Percentiles rank a stretch among this genome's conserved stretches.
phyloP scores from a whole-genome alignment of 139 green algal genomes.

The Auxenochlorella pyrenoidosa region DNA sequence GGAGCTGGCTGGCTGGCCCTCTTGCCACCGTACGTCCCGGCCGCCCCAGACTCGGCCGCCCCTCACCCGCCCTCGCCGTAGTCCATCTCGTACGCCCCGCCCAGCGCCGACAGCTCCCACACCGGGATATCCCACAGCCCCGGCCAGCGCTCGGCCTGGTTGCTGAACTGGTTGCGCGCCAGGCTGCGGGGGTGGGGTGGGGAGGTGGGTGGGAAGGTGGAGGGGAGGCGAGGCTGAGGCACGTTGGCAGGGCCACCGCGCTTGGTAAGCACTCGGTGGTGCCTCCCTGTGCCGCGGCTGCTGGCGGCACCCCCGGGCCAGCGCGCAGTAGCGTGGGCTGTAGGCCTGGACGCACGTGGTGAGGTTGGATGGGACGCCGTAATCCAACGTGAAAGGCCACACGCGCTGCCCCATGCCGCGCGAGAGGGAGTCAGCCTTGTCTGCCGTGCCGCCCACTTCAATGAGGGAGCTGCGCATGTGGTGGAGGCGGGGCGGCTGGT shows the following conservation, averaged over 20 bases:
- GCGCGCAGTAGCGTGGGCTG: too few species aligned
- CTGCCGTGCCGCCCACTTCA: neutral
- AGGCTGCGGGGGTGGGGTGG: neutral
- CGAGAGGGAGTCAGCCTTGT: constrained; percentile 3
- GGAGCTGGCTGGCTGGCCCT: too few species aligned
- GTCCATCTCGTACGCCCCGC: neutral
- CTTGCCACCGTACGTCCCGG: too few species aligned
- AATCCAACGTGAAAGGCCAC: constrained; percentile 43
- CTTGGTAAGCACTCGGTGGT: too few species aligned
- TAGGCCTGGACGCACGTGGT: neutral
- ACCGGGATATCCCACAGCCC: constrained; percentile 20
- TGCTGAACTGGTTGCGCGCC: neutral
- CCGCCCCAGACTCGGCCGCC: too few species aligned
- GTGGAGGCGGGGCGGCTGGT: too few species aligned
- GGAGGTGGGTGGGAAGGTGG: neutral
- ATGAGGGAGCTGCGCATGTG: constrained; percentile 1
- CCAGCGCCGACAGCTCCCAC: constrained; percentile 15
- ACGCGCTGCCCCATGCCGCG: constrained; percentile 13
- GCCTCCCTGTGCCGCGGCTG: neutral
- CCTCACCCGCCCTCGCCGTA: neutral
- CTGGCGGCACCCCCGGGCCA: neutral
- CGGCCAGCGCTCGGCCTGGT: neutral
- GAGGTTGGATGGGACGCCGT: constrained; percentile 29
- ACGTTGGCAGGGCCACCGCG: too few species aligned
- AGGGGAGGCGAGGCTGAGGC: neutral